Percentiles rank a stretch among this genome's conserved stretches.
These are phyloP conservation scores for Curvularia eragrostidis DNA, from an alignment of 2,329 filamentous ascomycete genomes.

Conservation along the genomic window DNA sequence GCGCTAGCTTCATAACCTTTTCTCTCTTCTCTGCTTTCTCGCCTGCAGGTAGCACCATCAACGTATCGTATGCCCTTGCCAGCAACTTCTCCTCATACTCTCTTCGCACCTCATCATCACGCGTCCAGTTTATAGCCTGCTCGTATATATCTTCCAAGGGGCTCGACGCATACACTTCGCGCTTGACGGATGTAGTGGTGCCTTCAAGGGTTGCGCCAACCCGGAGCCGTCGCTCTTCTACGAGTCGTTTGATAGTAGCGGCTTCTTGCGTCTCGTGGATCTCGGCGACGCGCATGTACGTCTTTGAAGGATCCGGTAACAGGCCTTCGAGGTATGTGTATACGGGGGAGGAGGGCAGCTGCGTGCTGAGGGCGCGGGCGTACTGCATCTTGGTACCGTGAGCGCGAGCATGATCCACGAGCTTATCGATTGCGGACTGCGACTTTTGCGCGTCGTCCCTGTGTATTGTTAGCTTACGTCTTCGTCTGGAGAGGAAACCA, in stretches of 20 bases:
- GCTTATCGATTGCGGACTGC: constrained; percentile 76
- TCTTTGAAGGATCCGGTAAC: constrained; percentile 77
- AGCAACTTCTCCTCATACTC: constrained; percentile 90
- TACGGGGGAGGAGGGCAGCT: constrained; percentile 80
- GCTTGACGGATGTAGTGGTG: constrained; percentile 85
- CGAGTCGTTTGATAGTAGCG: constrained; percentile 85
- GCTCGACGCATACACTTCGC: constrained; percentile 79
- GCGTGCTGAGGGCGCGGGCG: constrained; percentile 74
- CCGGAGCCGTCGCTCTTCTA: constrained; percentile 85
- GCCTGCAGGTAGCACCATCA: constrained; percentile 71
- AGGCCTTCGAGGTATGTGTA: constrained; percentile 85
- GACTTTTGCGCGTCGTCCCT: constrained; percentile 66
- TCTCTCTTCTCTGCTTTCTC: constrained; percentile 74
- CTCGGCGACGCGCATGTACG: constrained; percentile 81
- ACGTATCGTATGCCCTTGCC: constrained; percentile 77
- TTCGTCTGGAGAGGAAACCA: not conserved
- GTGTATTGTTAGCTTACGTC: constrained; percentile 16
- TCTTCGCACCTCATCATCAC: constrained; percentile 82
- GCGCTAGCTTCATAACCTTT: constrained; percentile 77
- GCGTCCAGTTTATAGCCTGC: constrained; percentile 87
- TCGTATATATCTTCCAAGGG: constrained; percentile 81
- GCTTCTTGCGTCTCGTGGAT: constrained; percentile 87
- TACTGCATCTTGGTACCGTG: constrained; percentile 77
- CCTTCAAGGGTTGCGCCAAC: constrained; percentile 83
- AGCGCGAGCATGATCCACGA: constrained; percentile 73